These are phyloP conservation scores for Tulasnella calospora DNA, from an alignment of 768 basidiomycete species.

Conservation along the genomic window DNA sequence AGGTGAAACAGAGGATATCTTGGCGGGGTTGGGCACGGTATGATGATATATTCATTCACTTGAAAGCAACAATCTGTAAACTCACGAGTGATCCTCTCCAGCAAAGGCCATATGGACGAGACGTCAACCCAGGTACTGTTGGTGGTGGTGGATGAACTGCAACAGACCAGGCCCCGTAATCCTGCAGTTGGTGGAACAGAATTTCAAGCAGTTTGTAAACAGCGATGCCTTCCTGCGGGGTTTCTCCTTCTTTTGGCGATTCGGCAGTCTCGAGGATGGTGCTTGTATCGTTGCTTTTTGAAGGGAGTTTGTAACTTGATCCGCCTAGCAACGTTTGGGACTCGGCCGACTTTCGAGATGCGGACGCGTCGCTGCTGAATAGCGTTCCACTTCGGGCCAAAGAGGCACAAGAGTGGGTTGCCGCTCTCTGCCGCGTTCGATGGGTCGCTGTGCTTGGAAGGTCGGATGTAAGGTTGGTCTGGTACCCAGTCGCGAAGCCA, in stretches of 20 bases:
- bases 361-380: slow-evolving; percentile 47
- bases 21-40: background rate
- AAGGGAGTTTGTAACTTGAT: slow-evolving; percentile 45
- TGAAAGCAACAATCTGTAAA: too few species aligned
- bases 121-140: too few species aligned
- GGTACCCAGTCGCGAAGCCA: slow-evolving; percentile 42
- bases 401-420: background rate
- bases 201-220: too few species aligned
- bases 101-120: too few species aligned
- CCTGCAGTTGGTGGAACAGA: too few species aligned
- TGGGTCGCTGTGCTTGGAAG: slow-evolving; percentile 36
- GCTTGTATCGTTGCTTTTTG: slow-evolving; percentile 29
- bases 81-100: too few species aligned
- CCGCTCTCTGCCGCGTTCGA: slow-evolving; percentile 20
- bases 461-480: slow-evolving; percentile 33
- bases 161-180: too few species aligned
- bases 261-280: background rate
- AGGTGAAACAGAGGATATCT: background rate
- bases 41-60: background rate
- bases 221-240: background rate
- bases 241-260: slow-evolving; percentile 1
- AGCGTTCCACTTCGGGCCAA: slow-evolving; percentile 51
- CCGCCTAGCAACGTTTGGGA: slow-evolving; percentile 61
- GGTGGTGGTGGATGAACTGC: too few species aligned
- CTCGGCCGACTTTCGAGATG: slow-evolving; percentile 52